Base-by-base conservation (phyloP, 768 basidiomycete species). In the Glaciozyma antarctica region DNA sequence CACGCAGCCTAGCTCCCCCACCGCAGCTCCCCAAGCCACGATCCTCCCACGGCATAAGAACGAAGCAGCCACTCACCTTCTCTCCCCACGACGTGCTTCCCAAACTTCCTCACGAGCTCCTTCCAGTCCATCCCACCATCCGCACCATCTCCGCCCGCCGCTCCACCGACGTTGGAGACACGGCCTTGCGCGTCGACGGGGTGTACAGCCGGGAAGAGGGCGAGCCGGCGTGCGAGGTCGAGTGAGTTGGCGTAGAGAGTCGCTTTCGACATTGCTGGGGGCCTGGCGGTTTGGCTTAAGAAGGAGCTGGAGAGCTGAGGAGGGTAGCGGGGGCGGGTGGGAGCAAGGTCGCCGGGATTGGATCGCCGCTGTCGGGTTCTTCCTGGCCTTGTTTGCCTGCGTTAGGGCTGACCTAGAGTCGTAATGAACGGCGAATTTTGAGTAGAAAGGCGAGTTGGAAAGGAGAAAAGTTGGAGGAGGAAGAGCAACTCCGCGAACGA, bases 101-200 rank as follows among this genome's bases (percentile, higher is more conserved):
- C 57, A 44, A 70, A 66, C 62, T 70, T 66, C 8, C 69, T 28
- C 49, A 70, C 17, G 2, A 66, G 47, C 52, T 70, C 65, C 12
- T n/a, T 55, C 69, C 69, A 66, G 32, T 65, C 64, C 62, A 63
- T 63, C 24, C 47, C 58, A 0, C 49, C 48, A 22, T 22, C 38
- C 1, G 22, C n/a, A 13, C 43, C 43, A 26, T 32, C 54, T 17
- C 32, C 54, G 22, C 32, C 54, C 32, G 51, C 26, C 30, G 26
- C 10, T 16, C 26, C 21, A 26, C n/a, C 13, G 22, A 26, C 26
- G 5, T n/a, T n/a, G 3, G 17, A 2, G 24, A 52, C 26, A 26
- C 30, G 51, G n/a, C 51, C 51, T 13, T 52, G 26, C 30, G 24
- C 30, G 24, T 24, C 30, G 30, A 30, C 51, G 13, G 51, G 51